Percentiles rank a stretch among this genome's conserved stretches.
phyloP scores from a whole-genome alignment of 805 yeast species.

The Saccharomycopsis fodiens region DNA sequence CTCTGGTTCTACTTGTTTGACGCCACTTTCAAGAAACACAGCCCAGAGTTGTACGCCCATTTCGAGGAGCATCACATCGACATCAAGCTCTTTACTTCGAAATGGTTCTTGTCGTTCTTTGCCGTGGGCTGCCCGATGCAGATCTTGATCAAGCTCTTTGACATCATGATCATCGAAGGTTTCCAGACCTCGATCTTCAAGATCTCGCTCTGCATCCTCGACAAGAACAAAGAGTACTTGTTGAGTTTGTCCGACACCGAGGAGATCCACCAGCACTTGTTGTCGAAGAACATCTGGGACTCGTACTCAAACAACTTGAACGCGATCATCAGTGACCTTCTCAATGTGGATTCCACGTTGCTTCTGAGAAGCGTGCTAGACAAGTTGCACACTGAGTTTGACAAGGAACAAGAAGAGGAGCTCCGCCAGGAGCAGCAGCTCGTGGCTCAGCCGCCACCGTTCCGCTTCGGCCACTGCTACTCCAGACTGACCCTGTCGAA shows the following conservation, averaged over 20 bases:
- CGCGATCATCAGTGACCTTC: conserved; percentile 27
- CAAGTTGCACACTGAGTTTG: conserved; percentile 11
- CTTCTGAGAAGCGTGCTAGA: conserved; percentile 7
- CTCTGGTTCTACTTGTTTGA: conserved; percentile 47
- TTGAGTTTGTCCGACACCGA: conserved; percentile 33
- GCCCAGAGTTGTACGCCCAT: conserved; percentile 37
- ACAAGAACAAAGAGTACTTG: conserved; percentile 37
- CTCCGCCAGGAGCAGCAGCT: background rate
- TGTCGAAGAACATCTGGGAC: conserved; percentile 37
- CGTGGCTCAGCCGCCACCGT: conserved; percentile 1
- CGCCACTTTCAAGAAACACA: conserved; percentile 32
- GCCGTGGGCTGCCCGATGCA: conserved; percentile 53
- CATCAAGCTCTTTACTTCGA: conserved; percentile 43
- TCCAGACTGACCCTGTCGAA: conserved; percentile 6
- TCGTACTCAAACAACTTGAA: conserved; percentile 32
- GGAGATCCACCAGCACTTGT: conserved; percentile 32
- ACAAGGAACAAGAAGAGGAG: too few species aligned
- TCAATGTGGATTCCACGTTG: conserved; percentile 13
- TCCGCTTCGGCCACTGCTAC: conserved; percentile 7
- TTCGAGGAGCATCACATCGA: conserved; percentile 34
- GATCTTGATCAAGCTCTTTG: conserved; percentile 44
- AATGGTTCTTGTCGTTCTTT: conserved; percentile 58
- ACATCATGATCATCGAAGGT: conserved; percentile 44
- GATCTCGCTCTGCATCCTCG: conserved; percentile 44
- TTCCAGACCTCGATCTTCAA: conserved; percentile 48